Percentiles rank a stretch among this genome's conserved stretches.
Evolutionary conservation across 495 filamentous ascomycete genomes (phyloP).

Genomic region (Penicillium steckii): DNA sequence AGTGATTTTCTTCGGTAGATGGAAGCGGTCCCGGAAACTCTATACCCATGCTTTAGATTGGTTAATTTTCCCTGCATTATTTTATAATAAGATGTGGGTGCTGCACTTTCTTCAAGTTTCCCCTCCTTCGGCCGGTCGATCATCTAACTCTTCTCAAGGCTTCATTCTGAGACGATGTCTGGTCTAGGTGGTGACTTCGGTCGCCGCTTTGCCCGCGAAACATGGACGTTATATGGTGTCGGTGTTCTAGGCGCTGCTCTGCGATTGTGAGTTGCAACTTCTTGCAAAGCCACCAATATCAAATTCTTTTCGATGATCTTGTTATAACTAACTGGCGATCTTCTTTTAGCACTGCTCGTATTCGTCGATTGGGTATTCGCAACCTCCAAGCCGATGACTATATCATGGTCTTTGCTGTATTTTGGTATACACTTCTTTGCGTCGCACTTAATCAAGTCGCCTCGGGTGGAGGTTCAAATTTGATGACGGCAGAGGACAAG

Average conservation of each 20-base stretch:
- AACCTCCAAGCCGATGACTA: constrained; percentile 52
- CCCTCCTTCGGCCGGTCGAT: constrained; percentile 5
- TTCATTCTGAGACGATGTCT: constrained; percentile 32
- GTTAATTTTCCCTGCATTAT: constrained; percentile 1
- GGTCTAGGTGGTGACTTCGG: constrained; percentile 34
- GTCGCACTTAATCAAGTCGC: constrained; percentile 52
- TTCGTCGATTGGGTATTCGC: constrained; percentile 43
- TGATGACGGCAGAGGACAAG: constrained; percentile 45
- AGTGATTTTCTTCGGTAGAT: constrained; percentile 18
- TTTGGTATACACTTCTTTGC: constrained; percentile 56
- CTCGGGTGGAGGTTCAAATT: constrained; percentile 53
- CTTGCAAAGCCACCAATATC: background rate
- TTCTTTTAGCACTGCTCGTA: constrained; percentile 42
- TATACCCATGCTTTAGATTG: constrained; percentile 9
- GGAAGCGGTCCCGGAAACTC: constrained; percentile 14
- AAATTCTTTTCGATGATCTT: background rate
- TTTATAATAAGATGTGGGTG: constrained; percentile 26
- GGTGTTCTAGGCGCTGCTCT: constrained; percentile 42
- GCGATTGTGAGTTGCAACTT: constrained; percentile 39
- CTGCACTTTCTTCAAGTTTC: constrained; percentile 2
- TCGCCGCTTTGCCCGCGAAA: constrained; percentile 37
- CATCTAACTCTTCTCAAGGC: constrained; percentile 17
- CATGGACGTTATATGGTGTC: constrained; percentile 49
- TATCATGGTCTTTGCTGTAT: constrained; percentile 44
- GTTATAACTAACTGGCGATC: background rate